Percentiles rank a stretch among this genome's conserved stretches.
Evolutionary conservation across 2,329 filamentous ascomycete species (phyloP).

Genomic region (Xylaria sp.): DNA sequence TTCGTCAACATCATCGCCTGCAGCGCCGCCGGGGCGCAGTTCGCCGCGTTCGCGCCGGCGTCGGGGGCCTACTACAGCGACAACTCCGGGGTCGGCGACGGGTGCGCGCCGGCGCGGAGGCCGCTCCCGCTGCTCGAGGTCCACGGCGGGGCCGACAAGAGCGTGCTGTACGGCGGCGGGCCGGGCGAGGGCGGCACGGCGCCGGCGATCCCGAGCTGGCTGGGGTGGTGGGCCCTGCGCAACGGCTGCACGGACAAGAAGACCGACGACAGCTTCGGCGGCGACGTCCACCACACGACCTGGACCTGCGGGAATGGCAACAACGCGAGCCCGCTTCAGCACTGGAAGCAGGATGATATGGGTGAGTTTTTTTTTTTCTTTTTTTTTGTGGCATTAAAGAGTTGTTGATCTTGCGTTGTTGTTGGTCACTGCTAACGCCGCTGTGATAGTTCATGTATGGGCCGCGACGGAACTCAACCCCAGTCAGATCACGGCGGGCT

Average conservation of each 20-base stretch:
- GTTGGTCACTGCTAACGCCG: background rate
- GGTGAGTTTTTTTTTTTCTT: constrained; percentile 34
- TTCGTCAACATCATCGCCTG: constrained; percentile 52
- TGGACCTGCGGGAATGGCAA: constrained; percentile 45
- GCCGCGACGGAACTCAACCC: constrained; percentile 49
- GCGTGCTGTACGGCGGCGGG: constrained; percentile 47
- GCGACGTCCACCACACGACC: constrained; percentile 45
- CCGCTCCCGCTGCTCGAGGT: constrained; percentile 48
- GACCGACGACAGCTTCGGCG: constrained; percentile 39
- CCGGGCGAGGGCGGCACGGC: constrained; percentile 45
- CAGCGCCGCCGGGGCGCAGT: constrained; percentile 44
- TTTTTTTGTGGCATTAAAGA: background rate
- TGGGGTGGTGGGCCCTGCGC: constrained; percentile 45
- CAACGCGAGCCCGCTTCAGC: constrained; percentile 41
- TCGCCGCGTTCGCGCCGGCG: constrained; percentile 49
- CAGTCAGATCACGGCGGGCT: constrained; percentile 44
- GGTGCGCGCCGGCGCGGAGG: constrained; percentile 42
- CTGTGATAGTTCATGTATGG: constrained; percentile 46
- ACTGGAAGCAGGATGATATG: constrained; percentile 48
- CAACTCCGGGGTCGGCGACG: constrained; percentile 35
- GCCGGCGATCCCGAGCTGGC: constrained; percentile 46
- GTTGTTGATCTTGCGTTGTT: too few species aligned
- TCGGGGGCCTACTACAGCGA: constrained; percentile 52
- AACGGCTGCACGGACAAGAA: constrained; percentile 42
- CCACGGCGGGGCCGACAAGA: constrained; percentile 48